Evolutionary conservation across 441 rosid species (phyloP).

Genomic region (Gossypium davidsonii): DNA sequence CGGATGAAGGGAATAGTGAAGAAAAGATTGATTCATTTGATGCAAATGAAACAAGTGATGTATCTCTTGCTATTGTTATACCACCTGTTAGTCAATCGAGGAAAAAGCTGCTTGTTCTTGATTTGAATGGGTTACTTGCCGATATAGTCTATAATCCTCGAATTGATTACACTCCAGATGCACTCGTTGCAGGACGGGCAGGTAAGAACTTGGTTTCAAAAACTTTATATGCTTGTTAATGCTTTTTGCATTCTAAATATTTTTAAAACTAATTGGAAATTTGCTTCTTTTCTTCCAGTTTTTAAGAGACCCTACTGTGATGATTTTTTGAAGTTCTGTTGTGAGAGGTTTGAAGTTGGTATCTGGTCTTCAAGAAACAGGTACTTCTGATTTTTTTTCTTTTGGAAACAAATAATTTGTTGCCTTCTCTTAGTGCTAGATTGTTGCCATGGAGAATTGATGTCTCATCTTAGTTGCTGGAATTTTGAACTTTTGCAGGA

Average conservation of each 20-base stretch:
- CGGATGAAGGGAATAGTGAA: conserved; percentile 20
- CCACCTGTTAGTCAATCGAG: conserved; percentile 15
- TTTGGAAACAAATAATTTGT: background rate
- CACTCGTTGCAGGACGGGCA: conserved; percentile 39
- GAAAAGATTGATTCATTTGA: conserved; percentile 15
- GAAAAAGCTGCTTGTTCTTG: conserved; percentile 69
- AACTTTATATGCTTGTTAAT: background rate
- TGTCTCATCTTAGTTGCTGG: background rate
- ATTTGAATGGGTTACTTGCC: conserved; percentile 79
- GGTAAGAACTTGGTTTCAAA: conserved; percentile 31
- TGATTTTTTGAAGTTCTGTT: conserved; percentile 71
- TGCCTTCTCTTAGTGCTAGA: background rate
- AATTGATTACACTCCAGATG: conserved; percentile 41
- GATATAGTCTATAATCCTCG: conserved; percentile 48
- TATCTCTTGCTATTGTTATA: conserved; percentile 18
- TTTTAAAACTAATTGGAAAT: conserved; percentile 1
- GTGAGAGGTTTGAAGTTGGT: conserved; percentile 78
- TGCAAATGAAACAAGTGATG: conserved; percentile 10
- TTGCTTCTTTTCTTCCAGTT: conserved; percentile 34
- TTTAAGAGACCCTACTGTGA: conserved; percentile 64
- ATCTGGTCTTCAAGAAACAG: conserved; percentile 73
- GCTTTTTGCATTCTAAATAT: background rate
- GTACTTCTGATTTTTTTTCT: conserved; percentile 27
- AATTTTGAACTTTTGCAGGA: conserved; percentile 33
- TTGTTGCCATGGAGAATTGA: background rate